Base-by-base conservation (phyloP, 441 rosid species). In the Arabidopsis hybrid region DNA sequence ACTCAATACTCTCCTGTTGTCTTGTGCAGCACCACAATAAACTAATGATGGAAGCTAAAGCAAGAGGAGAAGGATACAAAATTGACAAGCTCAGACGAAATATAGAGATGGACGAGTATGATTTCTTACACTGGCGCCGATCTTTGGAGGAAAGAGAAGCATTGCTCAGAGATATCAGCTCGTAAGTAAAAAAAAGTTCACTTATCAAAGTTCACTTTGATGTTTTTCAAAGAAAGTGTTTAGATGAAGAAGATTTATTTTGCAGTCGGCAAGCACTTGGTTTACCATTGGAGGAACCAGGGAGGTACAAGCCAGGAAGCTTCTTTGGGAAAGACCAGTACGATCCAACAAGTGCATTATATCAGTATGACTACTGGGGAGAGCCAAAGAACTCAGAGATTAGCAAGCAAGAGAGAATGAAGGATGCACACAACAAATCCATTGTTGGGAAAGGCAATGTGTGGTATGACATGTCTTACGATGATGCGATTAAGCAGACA, bases 81-180 rank as follows among this genome's bases (percentile, higher is more conserved):
- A 86, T 93, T 36, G 39, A 74, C 72, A 82, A 86, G 78, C 84
- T 95, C 72, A 87, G 85, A 79, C 83, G 98, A 79, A 91, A 93
- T 80, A 79, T 75, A 50, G 99, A 95, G 79, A 93, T 95, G 99
- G 99, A 95, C 71, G 98, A 90, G 78, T 95, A 90, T 74, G 98
- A 95, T 78, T 73, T 78, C 45, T 53, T 93, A 65, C 99, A 93
- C 66, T 95, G 96, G 97, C 91, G 84, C 61, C 87, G 98, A 38
- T 95, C 98, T 60, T 78, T 88, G 6, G 97, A 91, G 78, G 99
- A 93, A 88, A 88, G 98, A 79, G 97, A 91, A 83, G 96, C 97
- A 79, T 87, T 95, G 81, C 68, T 91, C 73, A 83, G 99, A 88
- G 99, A 95, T 73, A 93, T 91, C 78, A 90, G 98, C 87, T 86